Evolutionary conservation across 140 eudicot genomes (phyloP).

Genomic region (Eryngium alpinum): DNA sequence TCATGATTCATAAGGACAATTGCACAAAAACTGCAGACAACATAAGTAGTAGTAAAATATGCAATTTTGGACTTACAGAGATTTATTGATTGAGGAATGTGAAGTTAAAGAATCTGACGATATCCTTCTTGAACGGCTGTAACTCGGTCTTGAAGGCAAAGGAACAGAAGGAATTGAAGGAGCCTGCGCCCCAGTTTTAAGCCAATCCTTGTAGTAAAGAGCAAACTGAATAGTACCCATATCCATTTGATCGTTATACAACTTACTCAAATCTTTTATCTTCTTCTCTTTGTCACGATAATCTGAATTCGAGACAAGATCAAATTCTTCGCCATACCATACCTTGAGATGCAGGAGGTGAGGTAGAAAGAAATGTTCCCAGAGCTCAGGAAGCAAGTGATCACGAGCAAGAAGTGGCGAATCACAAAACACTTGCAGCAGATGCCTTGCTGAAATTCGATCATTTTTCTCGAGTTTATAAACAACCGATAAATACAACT

Average conservation of each 20-base stretch:
- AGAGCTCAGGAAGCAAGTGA: slow-evolving; percentile 69
- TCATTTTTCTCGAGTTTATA: slow-evolving; percentile 65
- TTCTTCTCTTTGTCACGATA: slow-evolving; percentile 32
- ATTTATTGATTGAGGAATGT: slow-evolving; percentile 33
- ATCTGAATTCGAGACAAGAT: slow-evolving; percentile 24
- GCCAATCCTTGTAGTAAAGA: slow-evolving; percentile 70
- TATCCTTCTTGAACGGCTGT: slow-evolving; percentile 32
- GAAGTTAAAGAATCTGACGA: slow-evolving; percentile 32
- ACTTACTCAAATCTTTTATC: slow-evolving; percentile 33
- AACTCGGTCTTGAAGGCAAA: slow-evolving; percentile 41
- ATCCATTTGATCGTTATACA: slow-evolving; percentile 50
- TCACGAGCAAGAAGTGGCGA: slow-evolving; percentile 59
- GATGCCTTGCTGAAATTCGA: slow-evolving; percentile 49
- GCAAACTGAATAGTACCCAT: slow-evolving; percentile 64
- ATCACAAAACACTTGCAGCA: slow-evolving; percentile 56
- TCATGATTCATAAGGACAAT: slow-evolving; percentile 8
- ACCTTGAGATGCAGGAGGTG: slow-evolving; percentile 70
- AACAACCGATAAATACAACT: slow-evolving; percentile 59
- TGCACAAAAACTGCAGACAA: background rate
- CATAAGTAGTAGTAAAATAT: background rate
- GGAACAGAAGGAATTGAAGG: slow-evolving; percentile 70
- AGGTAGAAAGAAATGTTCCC: slow-evolving; percentile 84
- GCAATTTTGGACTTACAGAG: slow-evolving; percentile 39
- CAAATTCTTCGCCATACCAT: slow-evolving; percentile 51
- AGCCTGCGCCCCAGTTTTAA: slow-evolving; percentile 57